These are phyloP conservation scores for Candida anglica DNA, from an alignment of 805 yeast species.

Conservation along the genomic window DNA sequence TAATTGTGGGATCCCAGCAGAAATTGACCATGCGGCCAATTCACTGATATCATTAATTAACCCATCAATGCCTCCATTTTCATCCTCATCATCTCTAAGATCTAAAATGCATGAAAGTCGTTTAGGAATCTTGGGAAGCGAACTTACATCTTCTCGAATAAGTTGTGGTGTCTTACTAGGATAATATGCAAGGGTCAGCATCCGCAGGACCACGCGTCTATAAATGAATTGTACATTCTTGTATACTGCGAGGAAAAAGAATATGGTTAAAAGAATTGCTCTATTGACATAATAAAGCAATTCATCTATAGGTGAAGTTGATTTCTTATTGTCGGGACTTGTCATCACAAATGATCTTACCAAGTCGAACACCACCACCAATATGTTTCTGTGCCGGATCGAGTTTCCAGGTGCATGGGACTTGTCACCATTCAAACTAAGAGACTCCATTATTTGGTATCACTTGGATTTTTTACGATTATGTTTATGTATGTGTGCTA, in stretches of 20 bases:
- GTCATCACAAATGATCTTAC: not conserved
- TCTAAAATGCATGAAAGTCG: slow-evolving; percentile 73
- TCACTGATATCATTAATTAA: slow-evolving; percentile 75
- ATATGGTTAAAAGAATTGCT: slow-evolving; percentile 46
- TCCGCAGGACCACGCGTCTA: slow-evolving; percentile 51
- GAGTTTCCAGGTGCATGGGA: slow-evolving; percentile 2
- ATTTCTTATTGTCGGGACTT: not conserved
- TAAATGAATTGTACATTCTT: slow-evolving; percentile 50
- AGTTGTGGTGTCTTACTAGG: slow-evolving; percentile 75
- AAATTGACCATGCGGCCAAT: slow-evolving; percentile 80
- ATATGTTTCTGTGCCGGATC: not conserved
- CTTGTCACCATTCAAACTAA: no score
- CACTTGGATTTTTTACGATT: no score
- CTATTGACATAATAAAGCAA: slow-evolving; percentile 38
- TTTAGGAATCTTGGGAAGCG: slow-evolving; percentile 72
- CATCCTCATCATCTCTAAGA: slow-evolving; percentile 71
- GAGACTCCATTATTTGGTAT: no score
- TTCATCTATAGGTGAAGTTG: not conserved
- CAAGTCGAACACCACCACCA: not conserved
- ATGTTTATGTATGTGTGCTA: no score
- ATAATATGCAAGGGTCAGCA: slow-evolving; percentile 61
- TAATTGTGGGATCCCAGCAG: slow-evolving; percentile 74
- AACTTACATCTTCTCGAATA: slow-evolving; percentile 76
- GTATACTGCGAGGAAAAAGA: slow-evolving; percentile 51
- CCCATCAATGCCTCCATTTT: slow-evolving; percentile 86